These are phyloP conservation scores for Teratosphaeria epicoccoides DNA, from an alignment of 2,329 filamentous ascomycete genomes.

Conservation along the genomic window DNA sequence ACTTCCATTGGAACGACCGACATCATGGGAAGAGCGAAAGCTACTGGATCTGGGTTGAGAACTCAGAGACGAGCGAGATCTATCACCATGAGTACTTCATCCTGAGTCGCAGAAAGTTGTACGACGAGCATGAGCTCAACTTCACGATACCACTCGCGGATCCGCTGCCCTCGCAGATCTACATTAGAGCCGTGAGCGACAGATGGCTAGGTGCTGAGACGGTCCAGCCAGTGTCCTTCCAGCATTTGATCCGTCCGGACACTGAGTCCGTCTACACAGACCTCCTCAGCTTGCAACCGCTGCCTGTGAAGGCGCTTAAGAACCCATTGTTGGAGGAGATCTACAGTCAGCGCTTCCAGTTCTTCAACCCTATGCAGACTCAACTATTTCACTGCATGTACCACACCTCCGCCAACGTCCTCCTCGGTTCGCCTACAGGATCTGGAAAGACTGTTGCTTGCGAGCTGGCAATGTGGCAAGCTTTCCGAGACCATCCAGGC, in stretches of 20 bases:
- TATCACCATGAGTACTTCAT: constrained; percentile 98
- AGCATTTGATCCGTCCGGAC: constrained; percentile 92
- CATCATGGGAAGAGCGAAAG: constrained; percentile 90
- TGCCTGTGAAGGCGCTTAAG: constrained; percentile 77
- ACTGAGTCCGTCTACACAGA: constrained; percentile 97
- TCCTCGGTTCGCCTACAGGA: constrained; percentile 89
- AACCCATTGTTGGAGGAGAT: constrained; percentile 80
- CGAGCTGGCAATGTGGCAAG: constrained; percentile 99
- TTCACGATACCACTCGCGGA: constrained; percentile 95
- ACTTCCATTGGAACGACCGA: constrained; percentile 90
- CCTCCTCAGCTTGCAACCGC: constrained; percentile 77
- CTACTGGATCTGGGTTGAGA: constrained; percentile 98
- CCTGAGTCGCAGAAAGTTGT: constrained; percentile 74
- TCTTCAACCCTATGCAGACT: constrained; percentile 99
- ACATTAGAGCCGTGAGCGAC: constrained; percentile 88
- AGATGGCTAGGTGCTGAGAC: constrained; percentile 95
- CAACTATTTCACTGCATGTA: constrained; percentile 97
- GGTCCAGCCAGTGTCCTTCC: constrained; percentile 88
- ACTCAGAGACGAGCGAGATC: constrained; percentile 93
- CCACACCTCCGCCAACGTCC: constrained; percentile 80
- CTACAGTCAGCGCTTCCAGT: constrained; percentile 81
- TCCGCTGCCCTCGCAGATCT: constrained; percentile 88
- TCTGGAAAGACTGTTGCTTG: constrained; percentile 96
- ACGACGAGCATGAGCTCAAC: constrained; percentile 94
- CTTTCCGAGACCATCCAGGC: constrained; percentile 84